These are phyloP conservation scores for Nepenthes gracilis DNA, from an alignment of 148 eudicot species.

Conservation along the genomic window DNA sequence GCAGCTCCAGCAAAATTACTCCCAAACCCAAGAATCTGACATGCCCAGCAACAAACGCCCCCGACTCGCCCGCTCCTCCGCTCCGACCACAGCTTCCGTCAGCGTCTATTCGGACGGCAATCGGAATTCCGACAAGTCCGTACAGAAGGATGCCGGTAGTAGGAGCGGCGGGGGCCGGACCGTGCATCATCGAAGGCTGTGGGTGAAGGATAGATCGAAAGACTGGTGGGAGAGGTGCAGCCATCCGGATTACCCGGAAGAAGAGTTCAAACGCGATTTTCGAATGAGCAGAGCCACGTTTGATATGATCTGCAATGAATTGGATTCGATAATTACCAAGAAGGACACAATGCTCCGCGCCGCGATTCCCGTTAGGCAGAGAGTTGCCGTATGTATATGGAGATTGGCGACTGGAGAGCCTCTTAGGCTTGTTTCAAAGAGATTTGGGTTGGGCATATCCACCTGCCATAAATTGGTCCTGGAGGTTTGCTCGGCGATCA, in stretches of 20 bases:
- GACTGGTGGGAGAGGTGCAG: slow-evolving; percentile 75
- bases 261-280: slow-evolving; percentile 45
- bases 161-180: neutral
- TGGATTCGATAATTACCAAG: slow-evolving; percentile 42
- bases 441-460: slow-evolving; percentile 67
- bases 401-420: slow-evolving; percentile 77
- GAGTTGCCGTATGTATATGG: slow-evolving; percentile 79
- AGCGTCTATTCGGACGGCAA: too few species aligned
- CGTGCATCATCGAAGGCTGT: slow-evolving; percentile 31
- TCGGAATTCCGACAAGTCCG: neutral
- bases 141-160: neutral
- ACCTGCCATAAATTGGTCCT: slow-evolving; percentile 72
- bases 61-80: neutral
- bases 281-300: slow-evolving; percentile 62
- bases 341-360: slow-evolving; percentile 57
- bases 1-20: neutral
- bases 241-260: slow-evolving; percentile 47
- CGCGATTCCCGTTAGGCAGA: slow-evolving; percentile 66
- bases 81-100: neutral
- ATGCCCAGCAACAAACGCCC: neutral
- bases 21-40: neutral
- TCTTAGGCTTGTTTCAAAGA: slow-evolving; percentile 51
- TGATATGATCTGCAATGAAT: slow-evolving; percentile 42
- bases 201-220: slow-evolving; percentile 68
- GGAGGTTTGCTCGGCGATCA: slow-evolving; percentile 59